phyloP scores from a whole-genome alignment of 2,329 filamentous ascomycete genomes.

The Scytalidium sp. region DNA sequence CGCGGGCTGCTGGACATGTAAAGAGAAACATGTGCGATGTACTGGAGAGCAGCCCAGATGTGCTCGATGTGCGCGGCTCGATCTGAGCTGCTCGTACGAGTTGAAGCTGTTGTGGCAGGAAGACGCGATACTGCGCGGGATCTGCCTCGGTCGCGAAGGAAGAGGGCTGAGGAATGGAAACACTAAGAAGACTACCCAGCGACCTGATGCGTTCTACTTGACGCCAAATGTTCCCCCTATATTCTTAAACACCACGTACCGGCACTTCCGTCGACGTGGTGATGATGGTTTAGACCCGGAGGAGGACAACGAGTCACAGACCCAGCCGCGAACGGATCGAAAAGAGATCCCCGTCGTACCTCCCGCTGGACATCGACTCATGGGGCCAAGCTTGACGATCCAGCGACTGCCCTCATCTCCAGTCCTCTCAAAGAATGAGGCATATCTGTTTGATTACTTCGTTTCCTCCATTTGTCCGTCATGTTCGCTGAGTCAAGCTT shows the following conservation, averaged over 20 bases:
- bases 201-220: not conserved
- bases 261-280: not conserved
- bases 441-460: slow-evolving; percentile 2
- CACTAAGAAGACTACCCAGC: not conserved
- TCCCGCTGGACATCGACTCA: too few relatives aligned
- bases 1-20: slow-evolving; percentile 1
- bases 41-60: not conserved
- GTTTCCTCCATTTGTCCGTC: not conserved
- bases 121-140: not conserved
- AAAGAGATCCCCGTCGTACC: too few relatives aligned
- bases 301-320: not conserved
- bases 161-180: not conserved
- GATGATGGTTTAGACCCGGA: too few relatives aligned
- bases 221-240: not conserved
- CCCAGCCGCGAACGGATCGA: not conserved
- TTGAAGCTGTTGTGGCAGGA: not conserved
- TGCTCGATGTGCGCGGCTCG: not conserved
- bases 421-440: not conserved
- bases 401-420: not conserved
- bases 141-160: slow-evolving; percentile 1
- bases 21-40: not conserved
- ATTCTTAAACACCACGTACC: not conserved
- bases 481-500: slow-evolving; percentile 1
- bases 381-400: too few relatives aligned
- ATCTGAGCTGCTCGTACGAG: not conserved